Base-by-base conservation (phyloP, 2,329 filamentous ascomycete species). In the Pseudodiploospora longispora region DNA sequence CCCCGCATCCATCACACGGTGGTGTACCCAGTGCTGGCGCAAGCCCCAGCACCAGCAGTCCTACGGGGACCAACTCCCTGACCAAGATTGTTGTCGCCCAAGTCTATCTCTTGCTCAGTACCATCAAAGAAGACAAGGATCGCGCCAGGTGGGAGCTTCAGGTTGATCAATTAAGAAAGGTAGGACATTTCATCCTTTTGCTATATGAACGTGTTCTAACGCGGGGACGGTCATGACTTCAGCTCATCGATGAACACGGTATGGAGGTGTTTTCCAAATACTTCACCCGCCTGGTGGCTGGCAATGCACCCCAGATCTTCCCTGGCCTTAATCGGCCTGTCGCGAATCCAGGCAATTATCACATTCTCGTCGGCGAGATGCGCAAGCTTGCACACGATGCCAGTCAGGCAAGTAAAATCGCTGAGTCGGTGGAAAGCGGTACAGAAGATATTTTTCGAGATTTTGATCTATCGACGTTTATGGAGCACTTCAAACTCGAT, bases 221-320 rank as follows among this genome's bases (percentile, higher is more conserved):
- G n/a, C 36, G 30, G 10, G 30, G 38, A 36, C 34, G 19, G 19
- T 19, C 19, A 19, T 27, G 8, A 39, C 35, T 38, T 45, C 52
- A 95, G 87, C 82, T 97, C 64, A 85, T 97, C 71, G 84, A 95
- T 80, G 90, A 91, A 59, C 84, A 95, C 89, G 90, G 90, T 62
- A 98, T 98, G 91, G 94, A 98, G 76, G 89, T 96, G 62, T 96
- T 90, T 65, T 83, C 87, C 49, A 94, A 90, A 73, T 96, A 93
- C 67, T 95, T 98, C 68, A 83, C 88, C 66, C 87, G 91, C 67
- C 76, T 97, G 63, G 80, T 98, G 61, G 85, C 85, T 67, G 83
- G 84, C 69, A 96, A 96, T 80, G 88, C 90, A 58, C 73, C 83
- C 51, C 84, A 93, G 59, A 93, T 98, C 63, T 97, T 97, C 62